phyloP scores from a whole-genome alignment of 805 yeast species.

The Saturnispora saitoi region DNA sequence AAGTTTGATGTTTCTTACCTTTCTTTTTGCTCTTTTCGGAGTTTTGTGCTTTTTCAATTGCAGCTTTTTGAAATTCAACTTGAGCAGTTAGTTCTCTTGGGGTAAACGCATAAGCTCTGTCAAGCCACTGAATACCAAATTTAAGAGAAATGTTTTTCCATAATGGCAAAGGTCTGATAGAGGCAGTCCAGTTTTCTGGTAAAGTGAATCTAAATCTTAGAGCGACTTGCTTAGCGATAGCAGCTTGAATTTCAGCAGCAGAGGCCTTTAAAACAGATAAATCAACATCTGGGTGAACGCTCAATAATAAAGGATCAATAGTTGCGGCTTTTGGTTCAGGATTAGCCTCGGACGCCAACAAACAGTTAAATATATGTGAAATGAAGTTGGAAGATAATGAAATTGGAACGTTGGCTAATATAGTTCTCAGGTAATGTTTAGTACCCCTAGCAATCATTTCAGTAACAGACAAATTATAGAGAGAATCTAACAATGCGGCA shows the following conservation, averaged over 20 bases:
- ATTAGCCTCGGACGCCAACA: constrained; percentile 47
- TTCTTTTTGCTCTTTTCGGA: constrained; percentile 24
- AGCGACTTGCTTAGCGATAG: constrained; percentile 45
- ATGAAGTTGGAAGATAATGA: constrained; percentile 51
- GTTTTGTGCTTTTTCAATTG: constrained; percentile 22
- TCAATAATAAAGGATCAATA: constrained; percentile 34
- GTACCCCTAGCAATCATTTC: constrained; percentile 77
- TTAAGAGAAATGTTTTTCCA: constrained; percentile 67
- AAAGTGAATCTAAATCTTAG: constrained; percentile 57
- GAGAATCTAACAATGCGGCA: constrained; percentile 36
- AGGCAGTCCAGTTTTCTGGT: constrained; percentile 39
- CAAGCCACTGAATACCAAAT: constrained; percentile 81
- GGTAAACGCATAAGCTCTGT: constrained; percentile 41
- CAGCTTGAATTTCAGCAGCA: constrained; percentile 34
- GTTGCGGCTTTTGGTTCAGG: constrained; percentile 31
- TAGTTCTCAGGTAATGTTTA: constrained; percentile 61
- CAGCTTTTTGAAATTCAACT: constrained; percentile 17
- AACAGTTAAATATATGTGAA: constrained; percentile 61
- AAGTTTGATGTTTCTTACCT: constrained; percentile 17
- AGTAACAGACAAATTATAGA: constrained; percentile 39
- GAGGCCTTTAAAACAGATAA: constrained; percentile 36
- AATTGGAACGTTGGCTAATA: constrained; percentile 39
- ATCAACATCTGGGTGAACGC: constrained; percentile 35
- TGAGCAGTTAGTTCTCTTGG: constrained; percentile 31
- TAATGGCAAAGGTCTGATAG: constrained; percentile 32